phyloP scores from a whole-genome alignment of 345 rosid genomes.

The Syzygium aqueum region DNA sequence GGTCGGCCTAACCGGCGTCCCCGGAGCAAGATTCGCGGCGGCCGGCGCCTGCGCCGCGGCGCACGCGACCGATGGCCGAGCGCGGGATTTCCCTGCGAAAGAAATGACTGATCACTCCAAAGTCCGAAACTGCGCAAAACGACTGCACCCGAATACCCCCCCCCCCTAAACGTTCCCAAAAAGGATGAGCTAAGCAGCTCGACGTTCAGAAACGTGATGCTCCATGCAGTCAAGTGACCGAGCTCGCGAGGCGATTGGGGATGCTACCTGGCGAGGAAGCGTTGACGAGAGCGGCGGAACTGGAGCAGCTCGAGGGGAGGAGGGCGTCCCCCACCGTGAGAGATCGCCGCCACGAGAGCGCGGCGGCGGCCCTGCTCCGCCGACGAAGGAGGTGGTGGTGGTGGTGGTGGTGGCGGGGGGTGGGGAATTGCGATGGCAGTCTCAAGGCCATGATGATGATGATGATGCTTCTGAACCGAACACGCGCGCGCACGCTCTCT shows the following conservation, averaged over 20 bases:
- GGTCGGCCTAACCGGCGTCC: constrained; percentile 70
- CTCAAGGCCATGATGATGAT: constrained; percentile 34
- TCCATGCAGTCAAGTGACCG: no score
- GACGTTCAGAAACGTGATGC: no score
- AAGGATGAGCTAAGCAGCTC: no score
- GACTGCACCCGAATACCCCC: no score
- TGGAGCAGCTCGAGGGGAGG: constrained; percentile 6
- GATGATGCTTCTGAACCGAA: not conserved
- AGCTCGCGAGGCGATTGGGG: no score
- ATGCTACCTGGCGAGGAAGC: not conserved
- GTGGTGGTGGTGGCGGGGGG: constrained; percentile 25
- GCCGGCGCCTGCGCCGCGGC: constrained; percentile 13
- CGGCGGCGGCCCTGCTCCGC: not conserved
- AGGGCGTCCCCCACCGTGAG: constrained; percentile 23
- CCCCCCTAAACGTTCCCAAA: no score
- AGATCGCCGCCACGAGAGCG: constrained; percentile 35
- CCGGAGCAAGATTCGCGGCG: constrained; percentile 64
- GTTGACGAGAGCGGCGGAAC: not conserved
- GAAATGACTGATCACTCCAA: no score
- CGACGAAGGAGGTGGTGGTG: not conserved
- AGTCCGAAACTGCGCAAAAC: no score
- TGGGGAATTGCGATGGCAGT: constrained; percentile 42
- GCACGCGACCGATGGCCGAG: constrained; percentile 20
- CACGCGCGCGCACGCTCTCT: not conserved
- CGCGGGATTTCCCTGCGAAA: constrained; percentile 9